Evolutionary conservation across 352 stramenopile species (phyloP).

Genomic region (Pythium dissotocum): DNA sequence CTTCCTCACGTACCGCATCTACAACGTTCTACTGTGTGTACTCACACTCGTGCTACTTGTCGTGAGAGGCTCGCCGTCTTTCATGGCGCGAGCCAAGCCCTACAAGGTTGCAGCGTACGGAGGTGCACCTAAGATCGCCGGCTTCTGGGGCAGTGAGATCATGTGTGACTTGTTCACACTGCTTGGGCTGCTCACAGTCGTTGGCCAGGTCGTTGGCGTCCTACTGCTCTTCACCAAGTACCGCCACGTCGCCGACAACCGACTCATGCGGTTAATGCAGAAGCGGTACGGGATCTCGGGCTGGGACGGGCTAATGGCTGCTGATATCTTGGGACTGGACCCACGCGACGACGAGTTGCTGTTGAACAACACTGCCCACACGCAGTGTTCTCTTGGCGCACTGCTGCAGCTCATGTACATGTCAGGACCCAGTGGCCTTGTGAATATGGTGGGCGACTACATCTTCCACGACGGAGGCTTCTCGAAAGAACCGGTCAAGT

Average conservation of each 20-base stretch:
- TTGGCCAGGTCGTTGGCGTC: slow-evolving; percentile 33
- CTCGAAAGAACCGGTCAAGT: slow-evolving; percentile 28
- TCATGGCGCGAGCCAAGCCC: slow-evolving; percentile 38
- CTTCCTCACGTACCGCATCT: slow-evolving; percentile 57
- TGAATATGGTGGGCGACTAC: slow-evolving; percentile 46
- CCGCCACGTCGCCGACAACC: slow-evolving; percentile 41
- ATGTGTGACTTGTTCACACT: slow-evolving; percentile 48
- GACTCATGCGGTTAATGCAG: slow-evolving; percentile 45
- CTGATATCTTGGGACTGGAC: slow-evolving; percentile 47
- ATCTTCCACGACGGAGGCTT: slow-evolving; percentile 47
- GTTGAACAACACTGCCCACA: slow-evolving; percentile 25
- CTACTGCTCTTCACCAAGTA: slow-evolving; percentile 34
- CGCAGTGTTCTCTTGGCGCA: slow-evolving; percentile 41
- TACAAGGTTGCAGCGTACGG: slow-evolving; percentile 42
- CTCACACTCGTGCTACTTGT: slow-evolving; percentile 40
- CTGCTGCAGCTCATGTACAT: slow-evolving; percentile 47
- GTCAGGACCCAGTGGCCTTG: slow-evolving; percentile 44
- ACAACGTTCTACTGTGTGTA: slow-evolving; percentile 49
- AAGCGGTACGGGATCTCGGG: slow-evolving; percentile 47
- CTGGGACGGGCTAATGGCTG: slow-evolving; percentile 40
- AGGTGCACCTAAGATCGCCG: slow-evolving; percentile 32
- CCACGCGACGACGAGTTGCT: slow-evolving; percentile 29
- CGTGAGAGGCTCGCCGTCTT: slow-evolving; percentile 33
- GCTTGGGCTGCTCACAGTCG: slow-evolving; percentile 36
- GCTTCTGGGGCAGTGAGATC: slow-evolving; percentile 56